Evolutionary conservation across 1,139 yeast species (phyloP).

Genomic region (Spencermartinsiella ligniputridi): DNA sequence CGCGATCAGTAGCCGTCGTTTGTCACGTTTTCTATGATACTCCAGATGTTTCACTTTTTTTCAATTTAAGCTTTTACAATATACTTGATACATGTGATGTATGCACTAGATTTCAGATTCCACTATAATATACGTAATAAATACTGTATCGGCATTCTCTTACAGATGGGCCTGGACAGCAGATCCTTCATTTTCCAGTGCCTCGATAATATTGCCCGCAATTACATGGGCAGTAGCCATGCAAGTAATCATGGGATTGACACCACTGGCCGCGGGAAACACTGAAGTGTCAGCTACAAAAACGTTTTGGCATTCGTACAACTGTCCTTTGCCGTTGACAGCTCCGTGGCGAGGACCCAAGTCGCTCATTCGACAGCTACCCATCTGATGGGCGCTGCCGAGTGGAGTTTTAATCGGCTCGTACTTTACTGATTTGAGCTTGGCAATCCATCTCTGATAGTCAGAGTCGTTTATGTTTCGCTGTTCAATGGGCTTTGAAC

Average conservation of each 20-base stretch:
- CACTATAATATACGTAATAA: background rate
- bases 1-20: too few relatives aligned
- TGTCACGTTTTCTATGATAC: too few relatives aligned
- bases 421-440: slow-evolving; percentile 33
- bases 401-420: slow-evolving; percentile 35
- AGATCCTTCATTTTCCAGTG: slow-evolving; percentile 12
- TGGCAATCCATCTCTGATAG: slow-evolving; percentile 44
- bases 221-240: slow-evolving; percentile 31
- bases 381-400: slow-evolving; percentile 63
- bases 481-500: slow-evolving; percentile 40
- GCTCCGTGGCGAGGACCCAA: slow-evolving; percentile 47
- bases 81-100: background rate
- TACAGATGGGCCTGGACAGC: background rate
- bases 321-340: slow-evolving; percentile 45
- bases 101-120: background rate
- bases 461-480: slow-evolving; percentile 44
- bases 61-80: too few relatives aligned
- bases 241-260: slow-evolving; percentile 42
- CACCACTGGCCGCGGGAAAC: slow-evolving; percentile 58
- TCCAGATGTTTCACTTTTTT: too few relatives aligned
- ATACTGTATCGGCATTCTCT: background rate
- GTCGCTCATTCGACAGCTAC: slow-evolving; percentile 52
- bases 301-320: slow-evolving; percentile 50
- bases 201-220: slow-evolving; percentile 23
- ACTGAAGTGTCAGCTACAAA: slow-evolving; percentile 56